phyloP scores from a whole-genome alignment of 768 basidiomycete genomes.

The Pleurotus platypus region DNA sequence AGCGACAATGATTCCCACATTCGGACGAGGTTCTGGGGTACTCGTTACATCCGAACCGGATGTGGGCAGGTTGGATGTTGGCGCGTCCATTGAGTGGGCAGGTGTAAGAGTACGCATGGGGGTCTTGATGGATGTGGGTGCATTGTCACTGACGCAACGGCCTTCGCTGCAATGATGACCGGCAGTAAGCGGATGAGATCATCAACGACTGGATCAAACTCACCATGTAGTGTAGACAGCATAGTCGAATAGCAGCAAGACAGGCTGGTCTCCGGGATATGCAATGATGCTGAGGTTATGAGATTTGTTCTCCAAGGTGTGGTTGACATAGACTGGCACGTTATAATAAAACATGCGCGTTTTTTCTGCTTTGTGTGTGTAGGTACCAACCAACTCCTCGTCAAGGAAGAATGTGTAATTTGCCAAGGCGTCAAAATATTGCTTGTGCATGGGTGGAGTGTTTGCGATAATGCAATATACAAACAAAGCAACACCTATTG shows the following conservation, averaged over 20 bases:
- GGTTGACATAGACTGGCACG: background rate
- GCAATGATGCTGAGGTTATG: background rate
- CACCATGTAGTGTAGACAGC: background rate
- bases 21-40: too few species aligned
- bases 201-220: background rate
- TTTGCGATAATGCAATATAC: conserved; percentile 2
- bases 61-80: too few species aligned
- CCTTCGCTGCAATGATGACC: too few species aligned
- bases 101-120: too few species aligned
- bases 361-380: background rate
- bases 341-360: background rate
- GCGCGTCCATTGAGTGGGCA: too few species aligned
- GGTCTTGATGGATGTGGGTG: too few species aligned
- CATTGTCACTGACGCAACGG: too few species aligned
- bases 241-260: background rate
- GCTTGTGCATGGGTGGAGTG: background rate
- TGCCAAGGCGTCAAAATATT: background rate
- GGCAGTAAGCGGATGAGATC: too few species aligned
- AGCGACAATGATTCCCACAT: too few species aligned
- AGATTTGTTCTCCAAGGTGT: background rate
- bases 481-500: background rate
- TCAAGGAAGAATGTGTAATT: background rate
- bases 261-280: background rate
- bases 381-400: background rate
- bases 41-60: too few species aligned